Evolutionary conservation across 257 asterid genomes (phyloP).

Genomic region (Plantago major): DNA sequence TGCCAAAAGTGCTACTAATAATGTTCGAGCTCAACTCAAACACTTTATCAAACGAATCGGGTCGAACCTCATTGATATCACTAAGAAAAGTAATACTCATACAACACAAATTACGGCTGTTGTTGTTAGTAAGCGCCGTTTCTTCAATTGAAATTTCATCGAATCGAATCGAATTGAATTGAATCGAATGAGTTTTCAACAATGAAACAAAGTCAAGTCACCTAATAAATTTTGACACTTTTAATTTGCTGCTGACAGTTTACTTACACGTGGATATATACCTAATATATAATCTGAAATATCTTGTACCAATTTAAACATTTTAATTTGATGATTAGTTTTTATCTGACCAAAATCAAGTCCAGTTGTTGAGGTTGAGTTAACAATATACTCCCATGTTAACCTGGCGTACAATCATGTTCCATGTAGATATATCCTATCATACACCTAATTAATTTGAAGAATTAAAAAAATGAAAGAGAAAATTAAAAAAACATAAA

Average conservation of each 20-base stretch:
- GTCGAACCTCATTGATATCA: no score
- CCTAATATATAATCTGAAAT: background rate
- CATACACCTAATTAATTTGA: conserved; percentile 24
- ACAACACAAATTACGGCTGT: conserved; percentile 7
- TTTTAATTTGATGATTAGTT: background rate
- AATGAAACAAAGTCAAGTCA: no score
- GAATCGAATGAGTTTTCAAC: no score
- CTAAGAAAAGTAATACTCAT: no score
- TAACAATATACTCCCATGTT: conserved; percentile 31
- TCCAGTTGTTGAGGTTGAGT: conserved; percentile 53
- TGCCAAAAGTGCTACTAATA: no score
- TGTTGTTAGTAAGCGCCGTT: conserved; percentile 29
- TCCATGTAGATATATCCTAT: conserved; percentile 27
- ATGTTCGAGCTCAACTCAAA: no score
- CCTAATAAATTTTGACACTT: conserved; percentile 33
- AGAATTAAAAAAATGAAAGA: background rate
- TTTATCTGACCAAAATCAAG: background rate
- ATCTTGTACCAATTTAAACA: no score
- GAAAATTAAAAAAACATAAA: background rate
- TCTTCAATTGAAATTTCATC: no score
- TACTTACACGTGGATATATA: conserved; percentile 28
- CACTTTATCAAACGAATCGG: no score
- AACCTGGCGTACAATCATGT: conserved; percentile 41
- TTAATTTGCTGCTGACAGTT: conserved; percentile 25
- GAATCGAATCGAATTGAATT: no score